A percentile compares a stretch with the other conserved stretches of the same genome.
phyloP scores from a whole-genome alignment of 2,329 filamentous ascomycete genomes.

The Penicillium digitatum region DNA sequence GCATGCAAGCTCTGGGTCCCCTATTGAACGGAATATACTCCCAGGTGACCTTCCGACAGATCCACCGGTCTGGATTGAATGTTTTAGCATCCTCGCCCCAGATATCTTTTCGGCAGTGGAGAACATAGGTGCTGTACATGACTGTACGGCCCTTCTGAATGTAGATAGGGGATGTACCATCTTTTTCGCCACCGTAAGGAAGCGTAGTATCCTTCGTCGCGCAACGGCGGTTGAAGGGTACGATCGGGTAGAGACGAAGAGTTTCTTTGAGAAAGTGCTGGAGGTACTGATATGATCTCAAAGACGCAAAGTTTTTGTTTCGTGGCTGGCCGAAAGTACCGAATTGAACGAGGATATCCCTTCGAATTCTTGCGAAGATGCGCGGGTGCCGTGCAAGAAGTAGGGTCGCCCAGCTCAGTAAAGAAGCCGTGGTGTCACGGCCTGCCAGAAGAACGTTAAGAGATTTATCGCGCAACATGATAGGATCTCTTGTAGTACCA shows the following conservation, averaged over 20 bases:
- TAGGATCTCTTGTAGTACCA: neutral
- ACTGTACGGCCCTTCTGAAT: conserved; percentile 14
- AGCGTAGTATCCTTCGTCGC: conserved; percentile 5
- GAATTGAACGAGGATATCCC: conserved; percentile 63
- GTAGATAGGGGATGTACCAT: neutral
- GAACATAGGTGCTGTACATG: conserved; percentile 19
- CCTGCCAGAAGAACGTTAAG: conserved; percentile 72
- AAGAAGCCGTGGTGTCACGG: conserved; percentile 70
- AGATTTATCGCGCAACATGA: conserved; percentile 65
- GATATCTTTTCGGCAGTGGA: conserved; percentile 50
- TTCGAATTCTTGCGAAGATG: conserved; percentile 60
- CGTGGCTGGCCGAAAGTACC: conserved; percentile 43
- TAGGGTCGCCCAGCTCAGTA: conserved; percentile 71
- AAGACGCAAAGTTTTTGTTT: neutral
- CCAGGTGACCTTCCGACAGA: conserved; percentile 46
- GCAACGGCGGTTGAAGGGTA: conserved; percentile 26
- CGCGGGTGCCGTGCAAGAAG: conserved; percentile 68
- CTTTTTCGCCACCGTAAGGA: conserved; percentile 10
- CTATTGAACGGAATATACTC: conserved; percentile 33
- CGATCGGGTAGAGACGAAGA: conserved; percentile 18
- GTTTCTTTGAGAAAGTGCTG: neutral
- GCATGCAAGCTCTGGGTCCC: conserved; percentile 18
- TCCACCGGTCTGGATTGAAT: conserved; percentile 51
- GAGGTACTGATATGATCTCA: neutral
- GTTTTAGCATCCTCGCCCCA: conserved; percentile 43